Base-by-base conservation (phyloP, 192 early-diverging fungal genomes). In the Gaertneriomyces sp. region DNA sequence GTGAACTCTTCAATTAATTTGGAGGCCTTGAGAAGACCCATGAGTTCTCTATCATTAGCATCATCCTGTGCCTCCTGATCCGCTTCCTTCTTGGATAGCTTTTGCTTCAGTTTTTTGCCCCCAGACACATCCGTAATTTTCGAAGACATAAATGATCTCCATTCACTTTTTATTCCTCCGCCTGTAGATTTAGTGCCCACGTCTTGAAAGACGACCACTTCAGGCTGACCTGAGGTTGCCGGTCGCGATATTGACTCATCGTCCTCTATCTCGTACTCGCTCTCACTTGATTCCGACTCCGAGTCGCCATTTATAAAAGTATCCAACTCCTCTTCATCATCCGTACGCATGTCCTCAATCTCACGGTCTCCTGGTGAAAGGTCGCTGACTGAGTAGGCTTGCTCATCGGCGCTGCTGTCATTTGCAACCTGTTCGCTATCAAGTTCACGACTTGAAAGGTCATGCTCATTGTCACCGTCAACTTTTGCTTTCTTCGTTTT, bases 1-100 rank as follows among this genome's bases (percentile, higher is more conserved):
- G 68, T 74, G 65, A 73, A 79, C 16, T 83, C 64, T 61, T 81
- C 76, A 16, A 83, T 56, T 6, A 83, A 70, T 64, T 77, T 73
- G 7, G 77, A 63, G 1, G 75, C 56, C 45, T 75, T 56, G 20
- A 83, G 59, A 2, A 83, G 53, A 9, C 77, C 70, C 75, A 76
- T 74, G 17, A 83, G 69, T 42, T 81, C 77, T 7, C 72, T 66
- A 56, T 83, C 81, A 45, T 80, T 66, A 44, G 71, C 58, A 43
- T 77, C 68, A 55, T 83, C 81, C 45, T 76, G 53, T 9, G 25
- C 39, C 42, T 74, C 66, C 64, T 76, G 72, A 20, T 42, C 52
- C 8, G 49, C 65, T 40, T 70, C 64, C n/a, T 59, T 38, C 10
- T 33, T 51, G 1, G 59, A 61, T 6, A 66, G 57, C 40, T 46